These are phyloP conservation scores for Pseudonectria buxi DNA, from an alignment of 2,329 filamentous ascomycete species.

Conservation along the genomic window DNA sequence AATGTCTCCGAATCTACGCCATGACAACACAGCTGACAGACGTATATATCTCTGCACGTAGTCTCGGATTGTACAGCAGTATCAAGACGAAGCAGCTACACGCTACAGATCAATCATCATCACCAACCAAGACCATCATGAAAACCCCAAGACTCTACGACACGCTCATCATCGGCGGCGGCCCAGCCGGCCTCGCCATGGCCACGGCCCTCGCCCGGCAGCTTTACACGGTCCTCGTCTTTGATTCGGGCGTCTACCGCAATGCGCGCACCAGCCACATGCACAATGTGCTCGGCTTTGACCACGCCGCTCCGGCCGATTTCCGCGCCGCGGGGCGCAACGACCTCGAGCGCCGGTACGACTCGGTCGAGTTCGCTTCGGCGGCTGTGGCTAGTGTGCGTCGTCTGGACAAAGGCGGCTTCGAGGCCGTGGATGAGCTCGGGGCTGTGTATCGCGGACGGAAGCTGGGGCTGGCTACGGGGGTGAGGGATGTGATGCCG, in stretches of 20 bases:
- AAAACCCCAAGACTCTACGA: slow-evolving; percentile 32
- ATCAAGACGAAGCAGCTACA: no score
- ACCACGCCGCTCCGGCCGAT: slow-evolving; percentile 29
- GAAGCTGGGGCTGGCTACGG: slow-evolving; percentile 50
- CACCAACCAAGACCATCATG: background rate
- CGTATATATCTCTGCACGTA: no score
- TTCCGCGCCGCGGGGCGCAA: slow-evolving; percentile 29
- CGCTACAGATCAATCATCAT: background rate
- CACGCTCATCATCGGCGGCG: slow-evolving; percentile 46
- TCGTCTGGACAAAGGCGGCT: slow-evolving; percentile 23
- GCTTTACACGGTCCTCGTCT: slow-evolving; percentile 38
- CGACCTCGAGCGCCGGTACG: slow-evolving; percentile 30
- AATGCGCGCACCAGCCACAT: slow-evolving; percentile 41
- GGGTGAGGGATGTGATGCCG: slow-evolving; percentile 44
- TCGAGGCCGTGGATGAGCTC: slow-evolving; percentile 33
- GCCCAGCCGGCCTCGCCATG: slow-evolving; percentile 43
- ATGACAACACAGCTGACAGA: slow-evolving; percentile 6
- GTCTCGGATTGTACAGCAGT: no score
- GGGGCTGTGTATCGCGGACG: slow-evolving; percentile 39
- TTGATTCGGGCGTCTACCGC: slow-evolving; percentile 45
- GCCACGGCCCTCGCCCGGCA: slow-evolving; percentile 43
- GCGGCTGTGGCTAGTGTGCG: slow-evolving; percentile 21
- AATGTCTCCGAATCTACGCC: slow-evolving; percentile 7
- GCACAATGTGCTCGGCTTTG: slow-evolving; percentile 38
- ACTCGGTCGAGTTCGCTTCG: slow-evolving; percentile 27